phyloP scores from a whole-genome alignment of 805 yeast species.

The Candida schatavii region DNA sequence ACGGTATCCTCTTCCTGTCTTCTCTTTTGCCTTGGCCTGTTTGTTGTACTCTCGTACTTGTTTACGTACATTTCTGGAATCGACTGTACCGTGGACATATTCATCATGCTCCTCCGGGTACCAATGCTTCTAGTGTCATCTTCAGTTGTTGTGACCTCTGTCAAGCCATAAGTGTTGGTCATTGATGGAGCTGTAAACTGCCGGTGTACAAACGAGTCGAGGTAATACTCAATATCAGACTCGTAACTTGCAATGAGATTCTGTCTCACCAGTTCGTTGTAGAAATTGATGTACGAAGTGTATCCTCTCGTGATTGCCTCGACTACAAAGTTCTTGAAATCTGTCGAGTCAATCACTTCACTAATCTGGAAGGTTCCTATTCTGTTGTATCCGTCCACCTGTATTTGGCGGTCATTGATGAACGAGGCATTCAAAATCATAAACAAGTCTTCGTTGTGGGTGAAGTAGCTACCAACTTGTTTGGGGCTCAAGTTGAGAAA shows the following conservation, averaged over 20 bases:
- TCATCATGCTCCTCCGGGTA: constrained; percentile 1
- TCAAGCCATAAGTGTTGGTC: neutral
- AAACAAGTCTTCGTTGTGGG: constrained; percentile 32
- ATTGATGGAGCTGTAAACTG: neutral
- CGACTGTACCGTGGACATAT: neutral
- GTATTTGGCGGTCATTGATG: constrained; percentile 24
- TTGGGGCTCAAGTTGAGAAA: constrained; percentile 58
- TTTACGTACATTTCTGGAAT: constrained; percentile 5
- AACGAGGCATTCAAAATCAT: constrained; percentile 50
- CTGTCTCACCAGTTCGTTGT: constrained; percentile 17
- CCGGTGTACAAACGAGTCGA: constrained; percentile 7
- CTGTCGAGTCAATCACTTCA: constrained; percentile 18
- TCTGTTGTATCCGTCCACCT: constrained; percentile 17
- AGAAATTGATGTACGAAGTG: constrained; percentile 21
- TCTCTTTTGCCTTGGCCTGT: neutral
- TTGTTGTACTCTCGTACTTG: neutral
- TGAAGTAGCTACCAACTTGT: constrained; percentile 27
- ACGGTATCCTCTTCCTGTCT: neutral
- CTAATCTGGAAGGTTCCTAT: constrained; percentile 14
- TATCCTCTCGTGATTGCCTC: constrained; percentile 20
- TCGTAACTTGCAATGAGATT: constrained; percentile 18
- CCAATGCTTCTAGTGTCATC: constrained; percentile 1
- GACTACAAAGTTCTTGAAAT: constrained; percentile 20
- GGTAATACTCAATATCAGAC: constrained; percentile 14
- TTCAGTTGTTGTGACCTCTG: neutral